Conservation (phyloP, 2,329 filamentous ascomycete species). For the Juglanconis oblonga region DNA sequence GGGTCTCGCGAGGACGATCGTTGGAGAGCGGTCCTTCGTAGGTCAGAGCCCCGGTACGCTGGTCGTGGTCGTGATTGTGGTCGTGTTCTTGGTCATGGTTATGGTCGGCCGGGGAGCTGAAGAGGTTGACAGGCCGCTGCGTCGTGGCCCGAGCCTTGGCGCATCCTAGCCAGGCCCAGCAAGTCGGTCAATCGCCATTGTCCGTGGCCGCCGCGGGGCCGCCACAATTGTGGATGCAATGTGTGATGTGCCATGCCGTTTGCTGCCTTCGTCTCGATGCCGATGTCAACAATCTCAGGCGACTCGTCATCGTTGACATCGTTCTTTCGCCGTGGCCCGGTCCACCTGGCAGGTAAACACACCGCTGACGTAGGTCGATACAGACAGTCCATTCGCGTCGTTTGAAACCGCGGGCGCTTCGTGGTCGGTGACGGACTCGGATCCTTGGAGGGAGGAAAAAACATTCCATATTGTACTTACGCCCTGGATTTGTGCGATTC, state of each 20-base stretch:
- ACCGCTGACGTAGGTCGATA: not conserved
- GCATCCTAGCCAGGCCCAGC: not conserved
- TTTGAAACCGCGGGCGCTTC: not conserved
- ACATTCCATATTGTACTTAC: not conserved
- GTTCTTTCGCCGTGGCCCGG: not conserved
- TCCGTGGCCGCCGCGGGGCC: not conserved
- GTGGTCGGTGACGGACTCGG: not conserved
- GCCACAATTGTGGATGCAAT: not conserved
- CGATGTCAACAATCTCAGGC: not conserved
- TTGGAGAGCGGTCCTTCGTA: not conserved
- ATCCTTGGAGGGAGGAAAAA: not conserved
- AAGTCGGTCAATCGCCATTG: not conserved
- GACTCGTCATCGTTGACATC: not conserved
- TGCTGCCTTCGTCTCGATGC: not conserved
- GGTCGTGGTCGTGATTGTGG: too few relatives aligned
- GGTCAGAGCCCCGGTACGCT: not conserved
- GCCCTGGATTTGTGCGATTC: conserved; percentile 10
- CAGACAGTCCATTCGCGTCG: too few relatives aligned
- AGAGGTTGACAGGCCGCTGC: not conserved
- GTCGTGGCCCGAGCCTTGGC: not conserved
- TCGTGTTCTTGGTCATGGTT: too few relatives aligned
- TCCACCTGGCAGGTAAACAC: not conserved
- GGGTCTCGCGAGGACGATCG: not conserved
- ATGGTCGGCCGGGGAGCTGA: not conserved
- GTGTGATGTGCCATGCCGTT: not conserved